Base-by-base conservation (phyloP, 2,329 filamentous ascomycete genomes). In the Fusarium tupiense region DNA sequence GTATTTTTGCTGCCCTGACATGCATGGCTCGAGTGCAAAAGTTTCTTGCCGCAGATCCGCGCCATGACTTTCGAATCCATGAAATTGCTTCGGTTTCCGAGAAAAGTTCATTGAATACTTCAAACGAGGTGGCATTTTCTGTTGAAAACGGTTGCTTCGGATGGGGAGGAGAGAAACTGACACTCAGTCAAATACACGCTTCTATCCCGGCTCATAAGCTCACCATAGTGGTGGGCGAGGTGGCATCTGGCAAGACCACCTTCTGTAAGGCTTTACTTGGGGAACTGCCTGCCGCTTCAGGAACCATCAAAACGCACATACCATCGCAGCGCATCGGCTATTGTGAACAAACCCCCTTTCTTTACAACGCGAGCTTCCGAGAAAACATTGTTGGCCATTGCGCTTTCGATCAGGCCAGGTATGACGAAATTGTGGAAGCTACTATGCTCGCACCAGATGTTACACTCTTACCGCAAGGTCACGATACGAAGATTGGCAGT, bases 311-410 rank as follows among this genome's bases (percentile, higher is more conserved):
- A 0, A 37, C 74, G 3, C 69, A 68, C 8, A 69, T 77, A 1
- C 64, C 69, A 0, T 64, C 60, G 2, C 67, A 75, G 5, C 68
- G 58, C 5, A 76, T 82, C 12, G 80, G 79, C 8, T 83, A 80
- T 61, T 83, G 81, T 46, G 80, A 80, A 22, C 81, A 83, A 43
- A 78, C 76, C 1, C 79, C 74, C 67, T 82, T 74, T 68, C 80
- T 50, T 49, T 85, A 33, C 75, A 85, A 84, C 49, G 79, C 72
- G 1, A 81, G 82, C 3, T 77, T 85, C 17, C 78, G 76, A 13
- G 78, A 83, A 5, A 85, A 85, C 54, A 84, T 86, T 12, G 64
- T 84, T 19, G 84, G 83, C 0, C 80, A 81, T 37, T 76, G 71
- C 16, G 24, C 61, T 1, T 83, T 82, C 31, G 74, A 84, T 26